These are phyloP conservation scores for Lenzites betulinus DNA, from an alignment of 768 basidiomycete species.

Conservation along the genomic window DNA sequence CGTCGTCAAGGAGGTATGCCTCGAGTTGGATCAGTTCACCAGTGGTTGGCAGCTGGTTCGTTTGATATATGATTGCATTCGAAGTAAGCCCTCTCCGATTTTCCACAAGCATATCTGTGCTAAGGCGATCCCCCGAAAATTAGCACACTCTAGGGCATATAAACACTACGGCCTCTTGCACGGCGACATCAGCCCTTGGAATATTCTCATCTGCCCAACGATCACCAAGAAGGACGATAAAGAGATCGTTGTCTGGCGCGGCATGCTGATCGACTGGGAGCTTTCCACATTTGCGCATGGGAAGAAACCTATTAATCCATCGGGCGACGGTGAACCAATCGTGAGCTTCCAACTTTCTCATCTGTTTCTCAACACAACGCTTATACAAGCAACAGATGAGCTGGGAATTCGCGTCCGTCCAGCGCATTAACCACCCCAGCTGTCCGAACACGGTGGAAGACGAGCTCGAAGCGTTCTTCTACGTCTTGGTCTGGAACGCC, in stretches of 20 bases:
- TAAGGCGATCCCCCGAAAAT: no score
- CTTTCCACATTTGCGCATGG: not conserved
- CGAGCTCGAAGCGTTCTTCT: not conserved
- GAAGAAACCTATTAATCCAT: not conserved
- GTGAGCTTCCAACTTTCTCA: not conserved
- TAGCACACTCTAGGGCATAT: constrained; percentile 6
- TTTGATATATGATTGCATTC: not conserved
- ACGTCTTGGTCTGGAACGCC: not conserved
- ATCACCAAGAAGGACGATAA: not conserved
- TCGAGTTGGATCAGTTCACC: not conserved
- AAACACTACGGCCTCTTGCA: not conserved
- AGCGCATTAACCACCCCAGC: not conserved
- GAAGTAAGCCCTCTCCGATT: not conserved
- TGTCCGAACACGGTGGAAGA: not conserved
- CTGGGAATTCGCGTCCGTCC: not conserved
- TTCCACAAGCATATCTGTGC: not conserved
- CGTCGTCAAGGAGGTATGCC: constrained; percentile 2
- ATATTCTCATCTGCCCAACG: constrained; percentile 3
- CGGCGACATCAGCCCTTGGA: constrained; percentile 3
- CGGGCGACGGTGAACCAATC: not conserved
- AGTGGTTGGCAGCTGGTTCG: not conserved
- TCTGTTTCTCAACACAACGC: no score
- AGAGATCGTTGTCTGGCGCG: not conserved
- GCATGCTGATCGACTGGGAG: constrained; percentile 4
- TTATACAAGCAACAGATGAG: not conserved